These are phyloP conservation scores for Ganoderma lucidum DNA, from an alignment of 1,284 basidiomycete genomes.

Conservation along the genomic window DNA sequence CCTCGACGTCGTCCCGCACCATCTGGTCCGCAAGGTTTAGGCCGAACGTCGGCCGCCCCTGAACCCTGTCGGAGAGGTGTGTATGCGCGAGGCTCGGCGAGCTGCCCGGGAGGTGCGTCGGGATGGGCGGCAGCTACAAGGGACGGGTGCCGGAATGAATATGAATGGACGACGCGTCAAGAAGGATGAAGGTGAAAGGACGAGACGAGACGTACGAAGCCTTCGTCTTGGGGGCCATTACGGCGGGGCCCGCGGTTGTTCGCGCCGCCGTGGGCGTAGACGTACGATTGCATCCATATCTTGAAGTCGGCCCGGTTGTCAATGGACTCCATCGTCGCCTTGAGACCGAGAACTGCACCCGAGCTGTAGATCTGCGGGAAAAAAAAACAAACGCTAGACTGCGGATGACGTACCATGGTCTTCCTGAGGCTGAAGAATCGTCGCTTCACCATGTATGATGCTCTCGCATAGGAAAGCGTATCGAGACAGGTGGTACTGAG, in stretches of 20 bases:
- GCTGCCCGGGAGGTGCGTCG: constrained; percentile 36
- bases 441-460: constrained; percentile 88
- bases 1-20: constrained; percentile 86
- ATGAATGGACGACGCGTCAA: background rate
- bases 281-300: constrained; percentile 97
- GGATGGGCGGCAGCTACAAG: constrained; percentile 65
- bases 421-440: constrained; percentile 82
- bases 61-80: constrained; percentile 56
- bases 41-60: constrained; percentile 84
- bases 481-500: constrained; percentile 95
- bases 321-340: constrained; percentile 88
- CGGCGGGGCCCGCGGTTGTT: constrained; percentile 76
- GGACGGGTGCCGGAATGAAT: constrained; percentile 21
- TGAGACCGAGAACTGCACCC: constrained; percentile 74
- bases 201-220: constrained; percentile 69
- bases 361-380: background rate
- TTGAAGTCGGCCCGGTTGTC: constrained; percentile 97
- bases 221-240: constrained; percentile 87
- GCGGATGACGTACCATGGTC: constrained; percentile 45
- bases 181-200: constrained; percentile 2
- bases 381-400: background rate
- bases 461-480: constrained; percentile 97
- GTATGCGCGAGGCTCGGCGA: constrained; percentile 42
- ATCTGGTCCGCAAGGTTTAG: constrained; percentile 94
- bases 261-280: constrained; percentile 77